Conservation (phyloP, 306 rosid species). For the Malus asiatica region DNA sequence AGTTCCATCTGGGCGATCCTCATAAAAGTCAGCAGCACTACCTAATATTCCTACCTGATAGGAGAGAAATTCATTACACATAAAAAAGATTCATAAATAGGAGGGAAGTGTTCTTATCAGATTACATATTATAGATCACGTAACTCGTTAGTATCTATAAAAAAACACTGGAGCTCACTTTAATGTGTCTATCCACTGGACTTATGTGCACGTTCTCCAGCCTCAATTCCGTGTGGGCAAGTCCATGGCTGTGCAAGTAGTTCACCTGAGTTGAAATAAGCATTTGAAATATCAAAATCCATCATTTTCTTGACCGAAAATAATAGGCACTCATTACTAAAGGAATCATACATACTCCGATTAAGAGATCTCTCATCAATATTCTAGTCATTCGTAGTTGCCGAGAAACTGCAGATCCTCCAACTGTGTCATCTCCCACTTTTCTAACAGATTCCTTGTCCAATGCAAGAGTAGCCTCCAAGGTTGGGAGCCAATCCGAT, state of each 20-base stretch:
- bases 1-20: slow-evolving; percentile 45
- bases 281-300: slow-evolving; percentile 10
- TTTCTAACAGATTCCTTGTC: slow-evolving; percentile 90
- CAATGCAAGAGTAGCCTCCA: slow-evolving; percentile 95
- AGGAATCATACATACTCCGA: slow-evolving; percentile 50
- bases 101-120: not conserved
- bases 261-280: slow-evolving; percentile 55
- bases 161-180: slow-evolving; percentile 49
- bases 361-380: slow-evolving; percentile 96
- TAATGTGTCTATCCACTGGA: slow-evolving; percentile 93
- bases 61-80: not conserved
- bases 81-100: not conserved
- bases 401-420: slow-evolving; percentile 93
- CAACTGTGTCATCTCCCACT: slow-evolving; percentile 81
- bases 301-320: not conserved
- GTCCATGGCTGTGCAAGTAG: slow-evolving; percentile 96
- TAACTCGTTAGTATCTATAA: not conserved
- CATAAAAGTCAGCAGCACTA: slow-evolving; percentile 79
- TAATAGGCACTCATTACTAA: slow-evolving; percentile 1
- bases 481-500: slow-evolving; percentile 96
- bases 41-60: slow-evolving; percentile 89
- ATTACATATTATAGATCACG: not conserved
- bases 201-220: slow-evolving; percentile 94
- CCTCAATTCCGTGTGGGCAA: slow-evolving; percentile 94
- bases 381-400: slow-evolving; percentile 70